phyloP scores from a whole-genome alignment of 805 yeast species.

The Sugiyamaella valdiviana region DNA sequence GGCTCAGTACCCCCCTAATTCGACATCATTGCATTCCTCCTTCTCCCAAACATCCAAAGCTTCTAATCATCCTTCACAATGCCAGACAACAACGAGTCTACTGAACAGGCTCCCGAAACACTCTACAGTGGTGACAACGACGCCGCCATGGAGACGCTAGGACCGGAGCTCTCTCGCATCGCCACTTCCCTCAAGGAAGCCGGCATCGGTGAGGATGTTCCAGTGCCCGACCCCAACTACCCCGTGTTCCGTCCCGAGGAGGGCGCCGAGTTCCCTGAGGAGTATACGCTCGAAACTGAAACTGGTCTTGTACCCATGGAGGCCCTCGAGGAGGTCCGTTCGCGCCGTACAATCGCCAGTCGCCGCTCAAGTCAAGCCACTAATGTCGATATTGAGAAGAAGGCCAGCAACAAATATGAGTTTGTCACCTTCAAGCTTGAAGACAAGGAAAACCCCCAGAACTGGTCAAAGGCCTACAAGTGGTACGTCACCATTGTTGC shows the following conservation, averaged over 20 bases:
- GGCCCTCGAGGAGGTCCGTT: conserved; percentile 61
- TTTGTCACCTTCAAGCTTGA: conserved; percentile 73
- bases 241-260: conserved; percentile 35
- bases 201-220: conserved; percentile 55
- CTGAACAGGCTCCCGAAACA: background rate
- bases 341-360: conserved; percentile 22
- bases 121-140: conserved; percentile 55
- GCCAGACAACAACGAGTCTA: background rate
- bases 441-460: conserved; percentile 88
- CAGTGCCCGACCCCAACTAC: conserved; percentile 43
- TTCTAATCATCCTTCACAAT: background rate
- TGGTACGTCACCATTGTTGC: conserved; percentile 52
- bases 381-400: conserved; percentile 2
- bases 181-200: conserved; percentile 49
- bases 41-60: too few species aligned
- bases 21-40: too few species aligned
- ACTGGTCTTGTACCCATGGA: conserved; percentile 83
- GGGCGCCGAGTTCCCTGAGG: conserved; percentile 73
- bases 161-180: background rate
- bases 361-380: background rate
- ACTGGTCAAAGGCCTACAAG: conserved; percentile 52
- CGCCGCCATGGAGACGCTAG: background rate
- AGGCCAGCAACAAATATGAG: conserved; percentile 9
- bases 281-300: conserved; percentile 78
- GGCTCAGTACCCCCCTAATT: background rate